These are phyloP conservation scores for Phytopythium chamaehyphon DNA, from an alignment of 352 stramenopile species.

Conservation along the genomic window DNA sequence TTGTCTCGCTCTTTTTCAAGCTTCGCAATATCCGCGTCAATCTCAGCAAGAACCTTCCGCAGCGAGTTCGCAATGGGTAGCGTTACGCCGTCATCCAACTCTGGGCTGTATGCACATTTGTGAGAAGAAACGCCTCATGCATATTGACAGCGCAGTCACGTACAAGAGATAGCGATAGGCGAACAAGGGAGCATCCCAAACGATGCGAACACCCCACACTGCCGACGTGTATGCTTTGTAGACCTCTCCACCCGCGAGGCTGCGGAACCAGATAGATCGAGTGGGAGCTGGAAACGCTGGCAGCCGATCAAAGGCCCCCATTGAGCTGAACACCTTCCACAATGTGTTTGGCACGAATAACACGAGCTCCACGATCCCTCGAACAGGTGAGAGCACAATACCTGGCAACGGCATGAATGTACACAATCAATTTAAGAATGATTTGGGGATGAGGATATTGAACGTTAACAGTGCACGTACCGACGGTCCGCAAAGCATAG, in stretches of 20 bases:
- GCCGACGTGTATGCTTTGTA: constrained; percentile 39
- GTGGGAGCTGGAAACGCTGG: constrained; percentile 20
- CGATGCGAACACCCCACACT: constrained; percentile 44
- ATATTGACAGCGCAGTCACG: constrained; percentile 10
- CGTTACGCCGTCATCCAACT: constrained; percentile 49
- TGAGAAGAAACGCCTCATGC: not conserved
- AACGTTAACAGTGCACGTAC: constrained; percentile 15
- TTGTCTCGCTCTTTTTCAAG: constrained; percentile 46
- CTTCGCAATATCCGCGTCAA: constrained; percentile 56
- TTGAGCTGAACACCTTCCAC: constrained; percentile 34
- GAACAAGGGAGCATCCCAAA: constrained; percentile 69
- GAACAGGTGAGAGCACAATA: constrained; percentile 50
- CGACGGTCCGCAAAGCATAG: constrained; percentile 44
- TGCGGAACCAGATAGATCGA: constrained; percentile 47
- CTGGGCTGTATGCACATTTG: constrained; percentile 30
- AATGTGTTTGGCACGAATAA: constrained; percentile 45
- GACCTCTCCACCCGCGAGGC: constrained; percentile 48
- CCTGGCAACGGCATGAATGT: constrained; percentile 17
- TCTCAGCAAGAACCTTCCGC: constrained; percentile 57
- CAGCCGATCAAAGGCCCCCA: constrained; percentile 29
- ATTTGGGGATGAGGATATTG: too few relatives aligned
- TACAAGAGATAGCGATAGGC: constrained; percentile 78
- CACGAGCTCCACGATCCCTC: constrained; percentile 41
- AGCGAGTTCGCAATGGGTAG: constrained; percentile 63
- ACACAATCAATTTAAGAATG: too few relatives aligned